Base-by-base conservation (phyloP, 2,329 filamentous ascomycete genomes). In the Endoconidiophora laricicola region DNA sequence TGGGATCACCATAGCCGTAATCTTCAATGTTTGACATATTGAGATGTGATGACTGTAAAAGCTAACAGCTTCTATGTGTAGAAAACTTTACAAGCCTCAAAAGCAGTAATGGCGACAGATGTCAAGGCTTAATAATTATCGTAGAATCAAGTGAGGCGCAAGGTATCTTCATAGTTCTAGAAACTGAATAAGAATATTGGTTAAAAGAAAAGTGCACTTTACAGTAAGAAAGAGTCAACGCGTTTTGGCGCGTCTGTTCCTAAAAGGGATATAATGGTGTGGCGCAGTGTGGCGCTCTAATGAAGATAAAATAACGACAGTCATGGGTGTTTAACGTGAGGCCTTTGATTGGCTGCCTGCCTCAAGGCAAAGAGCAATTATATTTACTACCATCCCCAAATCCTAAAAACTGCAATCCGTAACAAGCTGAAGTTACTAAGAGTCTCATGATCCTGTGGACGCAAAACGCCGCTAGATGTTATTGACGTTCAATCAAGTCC, bases 1-100 rank as follows among this genome's bases (percentile, higher is more conserved):
- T 72, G 1, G 70, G 69, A 18, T 71, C 69, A 48, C 74, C 78
- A 9, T 79, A 69, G 57, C 86, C 81, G 60, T 90, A 90, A 58
- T 88, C 77, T 46, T 81, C 79, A 54, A 83, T 77, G 24, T 26
- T 16, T 39, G 29, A 33, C 29, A 33, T 33, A 33, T 33, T 33
- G 29, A 33, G 29, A 33, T 9, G 29, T 16, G 14, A 37, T 6
- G 9, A 14, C 2, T 44, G 6, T 39, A 6, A 18, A 18, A 18
- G 16, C 16, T 18, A 18, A 18, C 16, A 18, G 16, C 16, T 18
- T 18, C 16, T 18, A 18, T 18, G 16, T 18, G 16, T 18, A 18
- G 16, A 18, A 18, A 18, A 18, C 16, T 18, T 18, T 18, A 18
- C 16, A 18, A 18, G 16, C 16, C 16, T 18, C 16, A 18, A 18